Evolutionary conservation across 305 asterid genomes (phyloP).

Genomic region (Fraxinus baroniana): DNA sequence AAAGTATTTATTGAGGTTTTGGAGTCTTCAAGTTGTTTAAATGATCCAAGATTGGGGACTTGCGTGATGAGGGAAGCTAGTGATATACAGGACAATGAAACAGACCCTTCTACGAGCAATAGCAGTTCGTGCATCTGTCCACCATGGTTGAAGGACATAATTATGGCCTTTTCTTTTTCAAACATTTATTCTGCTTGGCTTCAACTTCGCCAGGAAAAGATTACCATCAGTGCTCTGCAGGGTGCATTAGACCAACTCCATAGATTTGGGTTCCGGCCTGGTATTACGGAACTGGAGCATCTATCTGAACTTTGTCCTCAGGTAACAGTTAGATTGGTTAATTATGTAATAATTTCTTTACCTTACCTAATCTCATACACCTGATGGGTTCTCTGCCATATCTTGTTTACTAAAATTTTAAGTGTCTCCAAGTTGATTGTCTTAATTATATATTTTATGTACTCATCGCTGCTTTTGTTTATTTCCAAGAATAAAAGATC

Average conservation of each 20-base stretch:
- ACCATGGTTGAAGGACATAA: slow-evolving; percentile 64
- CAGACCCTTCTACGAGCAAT: slow-evolving; percentile 33
- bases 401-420: neutral
- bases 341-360: slow-evolving; percentile 20
- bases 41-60: slow-evolving; percentile 47
- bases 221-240: slow-evolving; percentile 41
- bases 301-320: slow-evolving; percentile 71
- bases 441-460: neutral
- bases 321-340: slow-evolving; percentile 42
- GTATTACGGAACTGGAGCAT: slow-evolving; percentile 53
- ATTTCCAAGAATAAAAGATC: neutral
- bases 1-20: slow-evolving; percentile 42
- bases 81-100: slow-evolving; percentile 21
- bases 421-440: neutral
- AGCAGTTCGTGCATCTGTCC: slow-evolving; percentile 60
- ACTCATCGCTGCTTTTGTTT: neutral
- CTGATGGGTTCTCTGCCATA: neutral
- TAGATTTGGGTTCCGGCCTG: slow-evolving; percentile 47
- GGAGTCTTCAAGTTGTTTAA: slow-evolving; percentile 58
- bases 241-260: slow-evolving; percentile 48
- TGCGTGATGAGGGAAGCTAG: slow-evolving; percentile 48
- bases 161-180: slow-evolving; percentile 55
- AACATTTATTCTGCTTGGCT: slow-evolving; percentile 63
- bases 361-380: neutral
- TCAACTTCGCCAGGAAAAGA: slow-evolving; percentile 46